Conservation (phyloP, 1,284 basidiomycete species). For the Cryptococcus sp. region DNA sequence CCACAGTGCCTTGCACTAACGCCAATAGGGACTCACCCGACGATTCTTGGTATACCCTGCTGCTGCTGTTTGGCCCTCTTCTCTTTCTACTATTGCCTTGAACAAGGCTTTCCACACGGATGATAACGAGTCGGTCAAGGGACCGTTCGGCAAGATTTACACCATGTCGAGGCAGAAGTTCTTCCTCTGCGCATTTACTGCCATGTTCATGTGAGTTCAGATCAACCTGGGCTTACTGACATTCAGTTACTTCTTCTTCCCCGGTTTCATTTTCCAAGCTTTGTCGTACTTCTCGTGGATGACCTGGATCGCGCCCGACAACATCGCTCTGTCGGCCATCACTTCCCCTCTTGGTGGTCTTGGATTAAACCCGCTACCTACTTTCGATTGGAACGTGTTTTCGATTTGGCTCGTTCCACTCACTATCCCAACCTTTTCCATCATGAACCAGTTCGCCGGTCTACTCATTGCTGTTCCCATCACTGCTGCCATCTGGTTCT, state of each 20-base stretch:
- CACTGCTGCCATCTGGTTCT: constrained; percentile 15
- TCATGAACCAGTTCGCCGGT: constrained; percentile 16
- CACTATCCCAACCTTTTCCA: constrained; percentile 16
- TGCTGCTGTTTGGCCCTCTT: constrained; percentile 47
- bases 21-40: constrained; percentile 45
- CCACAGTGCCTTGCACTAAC: too few species aligned
- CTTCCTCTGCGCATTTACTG: constrained; percentile 29
- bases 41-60: constrained; percentile 49
- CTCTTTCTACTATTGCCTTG: constrained; percentile 47
- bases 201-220: constrained; percentile 23
- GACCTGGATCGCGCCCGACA: constrained; percentile 55
- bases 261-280: constrained; percentile 41
- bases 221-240: background rate
- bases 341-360: constrained; percentile 21
- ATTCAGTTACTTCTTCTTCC: constrained; percentile 40
- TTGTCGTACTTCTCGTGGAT: constrained; percentile 57
- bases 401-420: background rate
- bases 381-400: constrained; percentile 23
- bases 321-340: constrained; percentile 9
- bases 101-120: constrained; percentile 40
- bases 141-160: constrained; percentile 24
- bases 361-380: constrained; percentile 34
- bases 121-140: constrained; percentile 36
- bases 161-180: constrained; percentile 33
- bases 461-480: constrained; percentile 8